Evolutionary conservation across 2,329 filamentous ascomycete species (phyloP), one percentile per base, ranked within the genome.

Genomic region (Grosmannia clavigera): DNA sequence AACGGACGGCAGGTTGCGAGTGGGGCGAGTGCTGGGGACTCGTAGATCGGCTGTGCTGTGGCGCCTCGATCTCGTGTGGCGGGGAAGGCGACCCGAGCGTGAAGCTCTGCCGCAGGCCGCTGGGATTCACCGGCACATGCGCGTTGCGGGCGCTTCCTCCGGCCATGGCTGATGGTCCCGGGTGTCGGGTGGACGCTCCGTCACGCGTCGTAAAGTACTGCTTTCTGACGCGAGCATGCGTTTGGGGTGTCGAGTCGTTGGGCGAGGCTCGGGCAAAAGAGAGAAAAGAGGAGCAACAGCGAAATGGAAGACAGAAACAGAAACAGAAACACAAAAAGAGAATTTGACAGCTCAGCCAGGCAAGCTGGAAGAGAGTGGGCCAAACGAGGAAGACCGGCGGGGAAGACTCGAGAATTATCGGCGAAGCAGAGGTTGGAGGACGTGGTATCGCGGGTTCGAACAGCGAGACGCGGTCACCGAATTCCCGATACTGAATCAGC

Each of bases 51-150:
- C 22, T 31, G 31, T 31, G 25, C 6, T 12, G 50, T 1, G 54
- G 57, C 11, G 31, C 52, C 11, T 46, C 29, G 7, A 50, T 59
- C 29, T 61, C 58, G 14, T 33, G 55, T 10, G 58, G 14, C 2
- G 61, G 51, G 1, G 62, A 52, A 5, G 56, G 16, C 1, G 60
- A 50, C 29, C 59, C 51, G 2, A 66, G 63, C 2, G 67, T 75
- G 65, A 75, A 74, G 68, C 74, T 75, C 62, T 78, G 74, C 33
- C 77, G 76, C 54, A 80, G 71, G 19, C 73, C 69, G 66, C 76
- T 78, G 9, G 76, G 77, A 60, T 76, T 73, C 29, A 69, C 63
- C 14, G 78, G 76, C 11, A 70, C 70, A 62, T 77, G 76, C 55
- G 27, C 33, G 27, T 43, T 14, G 40, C 7, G 33, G 16, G 12